phyloP scores from a whole-genome alignment of 2,329 filamentous ascomycete genomes.

The Aspergillus luchuensis region DNA sequence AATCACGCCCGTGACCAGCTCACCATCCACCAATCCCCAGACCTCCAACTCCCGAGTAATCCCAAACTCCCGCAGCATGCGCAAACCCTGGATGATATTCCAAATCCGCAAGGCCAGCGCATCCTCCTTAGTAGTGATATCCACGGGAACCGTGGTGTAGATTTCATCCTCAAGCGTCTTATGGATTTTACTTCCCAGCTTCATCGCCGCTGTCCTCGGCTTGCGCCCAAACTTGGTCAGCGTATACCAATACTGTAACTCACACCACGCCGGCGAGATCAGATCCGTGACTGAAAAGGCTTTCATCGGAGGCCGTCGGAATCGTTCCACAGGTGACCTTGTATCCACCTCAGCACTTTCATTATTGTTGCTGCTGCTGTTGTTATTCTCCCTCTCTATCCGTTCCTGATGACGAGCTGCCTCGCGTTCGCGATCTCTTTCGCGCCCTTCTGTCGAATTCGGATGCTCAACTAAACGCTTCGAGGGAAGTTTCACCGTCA shows the following conservation, averaged over 20 bases:
- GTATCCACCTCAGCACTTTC: constrained; percentile 41
- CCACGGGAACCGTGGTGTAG: constrained; percentile 72
- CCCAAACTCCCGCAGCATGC: constrained; percentile 70
- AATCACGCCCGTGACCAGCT: constrained; percentile 86
- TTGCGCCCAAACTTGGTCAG: constrained; percentile 76
- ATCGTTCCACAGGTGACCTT: constrained; percentile 71
- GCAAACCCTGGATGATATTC: constrained; percentile 86
- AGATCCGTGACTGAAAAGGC: constrained; percentile 86
- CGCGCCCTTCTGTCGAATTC: constrained; percentile 39
- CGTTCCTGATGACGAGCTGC: constrained; percentile 30
- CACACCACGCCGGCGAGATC: constrained; percentile 89
- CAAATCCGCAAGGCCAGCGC: constrained; percentile 79
- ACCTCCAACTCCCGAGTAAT: constrained; percentile 76
- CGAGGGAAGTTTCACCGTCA: constrained; percentile 60
- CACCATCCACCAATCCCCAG: constrained; percentile 80
- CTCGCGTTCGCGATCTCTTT: constrained; percentile 35
- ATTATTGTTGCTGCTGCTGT: background rate
- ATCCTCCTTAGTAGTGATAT: constrained; percentile 75
- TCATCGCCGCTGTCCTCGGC: constrained; percentile 79
- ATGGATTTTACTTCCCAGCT: constrained; percentile 76
- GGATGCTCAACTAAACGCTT: constrained; percentile 64
- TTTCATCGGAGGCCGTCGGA: constrained; percentile 74
- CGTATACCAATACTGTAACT: constrained; percentile 89
- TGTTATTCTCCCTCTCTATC: constrained; percentile 11
- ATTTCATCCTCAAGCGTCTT: constrained; percentile 82